Percentiles rank a stretch among this genome's conserved stretches.
These are phyloP conservation scores for Daldinia eschscholtzii DNA, from an alignment of 2,329 filamentous ascomycete genomes.

Conservation along the genomic window DNA sequence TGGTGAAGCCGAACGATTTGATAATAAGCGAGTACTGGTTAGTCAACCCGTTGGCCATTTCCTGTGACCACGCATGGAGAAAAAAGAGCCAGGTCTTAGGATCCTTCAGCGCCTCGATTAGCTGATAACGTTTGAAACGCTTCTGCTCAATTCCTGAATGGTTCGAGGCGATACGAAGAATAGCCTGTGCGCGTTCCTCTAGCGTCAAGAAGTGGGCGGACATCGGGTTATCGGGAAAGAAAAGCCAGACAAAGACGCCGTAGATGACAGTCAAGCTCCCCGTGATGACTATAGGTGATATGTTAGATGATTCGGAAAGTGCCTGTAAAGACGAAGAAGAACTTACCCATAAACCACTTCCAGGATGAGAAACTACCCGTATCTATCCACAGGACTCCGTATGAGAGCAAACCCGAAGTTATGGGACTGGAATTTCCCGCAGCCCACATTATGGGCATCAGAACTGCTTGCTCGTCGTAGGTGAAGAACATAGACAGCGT, in stretches of 20 bases:
- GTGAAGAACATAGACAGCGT: conserved; percentile 55
- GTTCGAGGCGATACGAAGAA: conserved; percentile 56
- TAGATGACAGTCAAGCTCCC: conserved; percentile 35
- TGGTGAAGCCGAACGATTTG: conserved; percentile 38
- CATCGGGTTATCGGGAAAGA: conserved; percentile 53
- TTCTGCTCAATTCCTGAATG: conserved; percentile 56
- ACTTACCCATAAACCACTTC: conserved; percentile 56
- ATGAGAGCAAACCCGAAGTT: conserved; percentile 51
- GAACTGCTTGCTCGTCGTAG: conserved; percentile 52
- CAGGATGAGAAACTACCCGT: conserved; percentile 54
- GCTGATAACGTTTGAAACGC: conserved; percentile 53
- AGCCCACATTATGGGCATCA: conserved; percentile 58
- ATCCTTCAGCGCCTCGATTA: conserved; percentile 49
- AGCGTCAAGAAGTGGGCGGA: conserved; percentile 37
- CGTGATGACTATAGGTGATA: conserved; percentile 28
- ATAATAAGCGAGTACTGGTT: conserved; percentile 40
- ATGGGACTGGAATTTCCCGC: conserved; percentile 54
- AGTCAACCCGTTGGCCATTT: conserved; percentile 53
- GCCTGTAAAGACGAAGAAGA: too few species aligned
- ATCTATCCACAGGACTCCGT: conserved; percentile 52
- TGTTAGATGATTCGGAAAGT: conserved; percentile 16
- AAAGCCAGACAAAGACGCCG: conserved; percentile 48
- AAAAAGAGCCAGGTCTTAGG: conserved; percentile 50
- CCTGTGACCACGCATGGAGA: conserved; percentile 49
- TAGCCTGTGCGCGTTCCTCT: conserved; percentile 52